Evolutionary conservation across 2,329 filamentous ascomycete genomes (phyloP).

Genomic region (Cercospora sp.): DNA sequence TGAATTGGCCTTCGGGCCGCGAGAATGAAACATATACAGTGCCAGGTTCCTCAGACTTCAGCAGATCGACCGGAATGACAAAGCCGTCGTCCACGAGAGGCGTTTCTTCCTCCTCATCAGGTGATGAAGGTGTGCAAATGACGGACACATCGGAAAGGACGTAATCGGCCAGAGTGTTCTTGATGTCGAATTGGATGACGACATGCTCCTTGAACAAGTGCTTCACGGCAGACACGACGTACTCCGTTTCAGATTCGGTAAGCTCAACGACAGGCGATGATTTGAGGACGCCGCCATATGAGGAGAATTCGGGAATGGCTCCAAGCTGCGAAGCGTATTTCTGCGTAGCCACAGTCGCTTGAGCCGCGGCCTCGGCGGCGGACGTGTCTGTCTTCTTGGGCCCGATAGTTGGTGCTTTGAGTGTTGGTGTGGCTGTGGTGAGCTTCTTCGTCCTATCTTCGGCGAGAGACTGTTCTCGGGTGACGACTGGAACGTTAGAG

Average conservation of each 20-base stretch:
- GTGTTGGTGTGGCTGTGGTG: conserved; percentile 83
- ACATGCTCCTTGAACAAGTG: conserved; percentile 98
- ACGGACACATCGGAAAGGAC: conserved; percentile 88
- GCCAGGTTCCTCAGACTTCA: conserved; percentile 81
- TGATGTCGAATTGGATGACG: conserved; percentile 94
- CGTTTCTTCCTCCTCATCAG: conserved; percentile 84
- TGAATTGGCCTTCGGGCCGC: conserved; percentile 74
- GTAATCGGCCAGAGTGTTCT: conserved; percentile 91
- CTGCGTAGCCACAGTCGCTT: conserved; percentile 76
- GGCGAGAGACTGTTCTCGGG: conserved; percentile 90
- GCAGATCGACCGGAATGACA: conserved; percentile 82
- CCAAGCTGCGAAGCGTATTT: conserved; percentile 86
- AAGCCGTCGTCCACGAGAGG: conserved; percentile 75
- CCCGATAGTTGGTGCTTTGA: conserved; percentile 86
- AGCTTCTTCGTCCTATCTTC: conserved; percentile 98
- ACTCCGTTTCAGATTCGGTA: conserved; percentile 96
- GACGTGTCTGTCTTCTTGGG: conserved; percentile 71
- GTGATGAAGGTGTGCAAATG: conserved; percentile 74
- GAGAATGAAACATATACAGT: conserved; percentile 95
- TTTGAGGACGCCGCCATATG: conserved; percentile 88
- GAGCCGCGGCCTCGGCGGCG: conserved; percentile 70
- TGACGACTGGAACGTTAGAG: conserved; percentile 85
- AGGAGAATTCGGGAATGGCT: conserved; percentile 85
- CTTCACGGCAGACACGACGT: conserved; percentile 90
- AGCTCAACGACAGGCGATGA: conserved; percentile 83